Conservation (phyloP, 2,329 filamentous ascomycete genomes). For the Aspergillus sp. region DNA sequence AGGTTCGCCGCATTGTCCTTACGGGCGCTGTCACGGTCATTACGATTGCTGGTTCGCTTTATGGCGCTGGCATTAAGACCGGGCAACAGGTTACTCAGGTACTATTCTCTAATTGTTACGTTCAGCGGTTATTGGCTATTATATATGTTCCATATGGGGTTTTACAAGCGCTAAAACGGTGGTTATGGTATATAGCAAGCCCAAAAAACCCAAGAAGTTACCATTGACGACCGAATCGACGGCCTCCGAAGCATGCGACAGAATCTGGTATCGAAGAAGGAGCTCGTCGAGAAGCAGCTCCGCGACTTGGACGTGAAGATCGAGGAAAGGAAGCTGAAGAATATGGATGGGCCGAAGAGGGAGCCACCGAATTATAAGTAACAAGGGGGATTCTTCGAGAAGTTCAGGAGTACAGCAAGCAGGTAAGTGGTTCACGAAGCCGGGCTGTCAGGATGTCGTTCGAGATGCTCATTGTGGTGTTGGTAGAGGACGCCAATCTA, state of each 20-base stretch:
- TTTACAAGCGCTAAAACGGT: not conserved
- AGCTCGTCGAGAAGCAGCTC: constrained; percentile 60
- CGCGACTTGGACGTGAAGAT: constrained; percentile 50
- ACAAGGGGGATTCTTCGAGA: not conserved
- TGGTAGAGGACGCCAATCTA: no score
- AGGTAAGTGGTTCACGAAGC: no score
- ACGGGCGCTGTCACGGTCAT: constrained; percentile 59
- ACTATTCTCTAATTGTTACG: constrained; percentile 4
- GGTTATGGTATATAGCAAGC: constrained; percentile 36
- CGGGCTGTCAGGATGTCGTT: no score
- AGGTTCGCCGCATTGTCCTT: constrained; percentile 54
- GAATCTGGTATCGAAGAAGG: constrained; percentile 54
- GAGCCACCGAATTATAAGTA: constrained; percentile 24
- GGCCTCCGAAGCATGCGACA: constrained; percentile 54
- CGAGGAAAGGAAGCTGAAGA: constrained; percentile 43
- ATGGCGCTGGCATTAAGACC: constrained; percentile 62
- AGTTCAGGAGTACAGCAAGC: not conserved
- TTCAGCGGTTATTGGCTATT: no score
- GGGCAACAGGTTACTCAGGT: constrained; percentile 56
- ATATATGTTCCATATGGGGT: no score
- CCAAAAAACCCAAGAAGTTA: constrained; percentile 52
- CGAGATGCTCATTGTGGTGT: no score
- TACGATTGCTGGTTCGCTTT: constrained; percentile 60
- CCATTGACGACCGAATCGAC: constrained; percentile 57
- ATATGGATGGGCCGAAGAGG: constrained; percentile 31